Evolutionary conservation across 257 asterid species (phyloP), one percentile per base, ranked within the genome.

Genomic region (Marsdenia floribunda): DNA sequence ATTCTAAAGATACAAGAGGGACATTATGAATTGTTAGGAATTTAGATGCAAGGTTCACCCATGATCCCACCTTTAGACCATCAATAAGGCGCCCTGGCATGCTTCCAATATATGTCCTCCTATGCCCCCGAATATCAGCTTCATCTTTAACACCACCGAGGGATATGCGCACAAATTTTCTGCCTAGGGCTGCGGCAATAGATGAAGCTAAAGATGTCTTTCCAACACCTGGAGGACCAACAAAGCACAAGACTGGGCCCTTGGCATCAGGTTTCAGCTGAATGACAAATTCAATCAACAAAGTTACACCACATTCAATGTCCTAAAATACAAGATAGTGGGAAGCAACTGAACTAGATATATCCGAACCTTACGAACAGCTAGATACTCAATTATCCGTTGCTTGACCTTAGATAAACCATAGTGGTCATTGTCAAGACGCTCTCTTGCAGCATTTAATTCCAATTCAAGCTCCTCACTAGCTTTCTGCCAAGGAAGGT

Each of bases 141-240:
- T 95, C 99, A 75, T 95, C 99, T 79, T 92, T 92, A 29, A 95
- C 98, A 82, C 99, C 99, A 77, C 99, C 98, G 50, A 95, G 90
- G 79, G 99, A 90, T 86, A 95, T 91, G 79, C 99, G 98, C 46
- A 92, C 77, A 85, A 92, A 95, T 84, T 95, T 92, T 87, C 97
- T 88, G 75, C 98, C 98, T 87, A 95, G 83, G 80, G 98, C 96
- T 84, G 96, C 85, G 63, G 98, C 97, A 80, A 95, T 91, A 15
- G 99, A 92, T 71, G 99, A 89, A 73, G 98, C 99, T 81, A 95
- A 87, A 75, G 99, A 95, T 65, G 99, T 95, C 90, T 95, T 95
- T 64, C 99, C 99, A 71, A 95, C 97, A 85, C 99, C 99, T 24
- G 98, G 99, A 82, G 99, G 99, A 73, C 99, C 99, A 80, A 95